A percentile compares a stretch with the other conserved stretches of the same genome.
These are phyloP conservation scores for Fusarium zealandicum DNA, from an alignment of 2,329 filamentous ascomycete genomes.

Conservation along the genomic window DNA sequence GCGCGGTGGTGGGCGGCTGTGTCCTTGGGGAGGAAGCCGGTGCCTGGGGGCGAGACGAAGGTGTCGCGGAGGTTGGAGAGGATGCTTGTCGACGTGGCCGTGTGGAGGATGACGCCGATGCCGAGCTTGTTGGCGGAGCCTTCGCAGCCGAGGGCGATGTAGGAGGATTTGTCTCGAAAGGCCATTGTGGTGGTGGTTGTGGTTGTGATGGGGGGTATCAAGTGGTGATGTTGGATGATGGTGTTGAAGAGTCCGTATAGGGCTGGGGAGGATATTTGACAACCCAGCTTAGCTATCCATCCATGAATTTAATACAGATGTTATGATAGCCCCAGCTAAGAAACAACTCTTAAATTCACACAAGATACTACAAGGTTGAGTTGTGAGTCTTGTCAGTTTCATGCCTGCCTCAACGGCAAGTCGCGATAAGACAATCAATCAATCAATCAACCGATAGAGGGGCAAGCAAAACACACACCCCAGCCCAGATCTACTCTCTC, in stretches of 20 bases:
- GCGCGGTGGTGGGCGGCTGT: conserved; percentile 90
- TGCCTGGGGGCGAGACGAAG: conserved; percentile 88
- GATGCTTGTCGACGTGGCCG: conserved; percentile 64
- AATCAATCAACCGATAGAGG: conserved; percentile 25
- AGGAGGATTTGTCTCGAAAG: conserved; percentile 48
- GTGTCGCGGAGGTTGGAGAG: conserved; percentile 96
- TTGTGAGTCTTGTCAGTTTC: no score
- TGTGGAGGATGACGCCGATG: conserved; percentile 88
- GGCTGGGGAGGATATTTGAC: no score
- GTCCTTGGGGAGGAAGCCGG: conserved; percentile 96
- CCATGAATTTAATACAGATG: no score
- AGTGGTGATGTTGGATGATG: conserved; percentile 18
- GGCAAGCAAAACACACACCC: conserved; percentile 13
- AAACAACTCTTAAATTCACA: no score
- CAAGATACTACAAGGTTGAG: no score
- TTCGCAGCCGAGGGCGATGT: conserved; percentile 71
- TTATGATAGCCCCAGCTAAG: no score
- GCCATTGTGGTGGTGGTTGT: conserved; percentile 22
- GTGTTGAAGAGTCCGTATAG: conserved; percentile 6
- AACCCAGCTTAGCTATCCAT: no score
- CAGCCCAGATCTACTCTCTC: neutral
- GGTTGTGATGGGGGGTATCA: conserved; percentile 15
- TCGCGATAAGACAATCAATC: conserved; percentile 11
- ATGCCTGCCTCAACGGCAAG: neutral
- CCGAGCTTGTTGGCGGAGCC: conserved; percentile 98